These are phyloP conservation scores for Bryum argenteum DNA, from an alignment of 225 moss, liverwort and hornwort species.

Conservation along the genomic window DNA sequence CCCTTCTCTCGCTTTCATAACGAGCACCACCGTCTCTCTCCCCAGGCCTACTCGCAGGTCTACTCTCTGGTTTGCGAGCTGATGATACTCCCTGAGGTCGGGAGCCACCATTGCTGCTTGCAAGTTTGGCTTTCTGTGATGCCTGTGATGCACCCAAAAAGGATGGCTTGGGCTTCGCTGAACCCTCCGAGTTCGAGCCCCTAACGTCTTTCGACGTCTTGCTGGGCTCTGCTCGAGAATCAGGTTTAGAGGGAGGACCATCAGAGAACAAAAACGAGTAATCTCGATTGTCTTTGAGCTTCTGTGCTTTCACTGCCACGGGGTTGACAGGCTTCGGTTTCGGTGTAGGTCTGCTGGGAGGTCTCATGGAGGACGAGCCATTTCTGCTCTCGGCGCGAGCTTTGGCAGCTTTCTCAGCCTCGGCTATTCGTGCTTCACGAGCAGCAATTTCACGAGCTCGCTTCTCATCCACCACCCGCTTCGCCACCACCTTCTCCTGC, in stretches of 20 bases:
- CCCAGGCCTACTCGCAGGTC: constrained; percentile 37
- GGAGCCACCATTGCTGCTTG: constrained; percentile 37
- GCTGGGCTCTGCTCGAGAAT: constrained; percentile 38
- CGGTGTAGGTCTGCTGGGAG: constrained; percentile 36
- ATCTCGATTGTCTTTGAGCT: constrained; percentile 86
- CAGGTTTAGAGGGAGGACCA: constrained; percentile 53
- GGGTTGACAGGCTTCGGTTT: constrained; percentile 52
- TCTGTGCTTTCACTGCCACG: constrained; percentile 59
- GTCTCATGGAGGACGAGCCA: constrained; percentile 29
- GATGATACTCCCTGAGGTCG: constrained; percentile 39
- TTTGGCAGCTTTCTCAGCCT: constrained; percentile 50
- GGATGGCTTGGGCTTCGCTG: constrained; percentile 28
- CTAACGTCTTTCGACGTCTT: constrained; percentile 39
- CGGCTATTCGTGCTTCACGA: constrained; percentile 52
- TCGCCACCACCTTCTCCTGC: constrained; percentile 85
- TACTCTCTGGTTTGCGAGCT: constrained; percentile 40
- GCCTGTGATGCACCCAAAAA: constrained; percentile 10
- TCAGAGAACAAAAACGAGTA: constrained; percentile 78
- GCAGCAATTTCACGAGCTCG: constrained; percentile 77
- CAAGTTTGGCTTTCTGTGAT: constrained; percentile 38
- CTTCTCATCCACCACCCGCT: constrained; percentile 84
- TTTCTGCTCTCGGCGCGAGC: constrained; percentile 38
- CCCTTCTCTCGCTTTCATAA: constrained; percentile 38
- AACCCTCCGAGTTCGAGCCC: constrained; percentile 33
- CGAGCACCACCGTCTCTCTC: constrained; percentile 43